Base-by-base conservation (phyloP, 2,329 filamentous ascomycete genomes). In the Penicillium polonicum region DNA sequence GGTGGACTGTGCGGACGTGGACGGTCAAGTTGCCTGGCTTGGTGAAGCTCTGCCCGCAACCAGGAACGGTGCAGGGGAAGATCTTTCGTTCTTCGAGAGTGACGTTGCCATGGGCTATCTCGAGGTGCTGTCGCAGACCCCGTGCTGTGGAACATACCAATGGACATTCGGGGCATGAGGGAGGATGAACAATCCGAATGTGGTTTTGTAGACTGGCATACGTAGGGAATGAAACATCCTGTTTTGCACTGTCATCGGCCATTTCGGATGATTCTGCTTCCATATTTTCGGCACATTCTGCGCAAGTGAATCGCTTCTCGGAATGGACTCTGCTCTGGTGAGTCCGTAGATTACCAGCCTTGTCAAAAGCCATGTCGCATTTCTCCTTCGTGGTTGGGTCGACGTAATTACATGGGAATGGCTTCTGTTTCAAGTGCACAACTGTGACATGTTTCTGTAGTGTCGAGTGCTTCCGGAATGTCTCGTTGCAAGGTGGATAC, bases 401-500 rank as follows among this genome's bases (percentile, higher is more conserved):
- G n/a, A 82, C 63, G 57, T 88, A 80, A 1, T 80, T 78, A 72
- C 93, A 97, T 5, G 82, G 80, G 68, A 87, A 96, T 0, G 90
- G 86, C 45, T 88, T 85, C 58, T 88, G 76, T 29, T 87, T 80
- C 39, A 93, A 78, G 72, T 97, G 93, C 13, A 87, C 88, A 10
- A 85, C 84, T 53, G 88, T 85, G 61, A 96, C 84, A 71, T 97
- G 93, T 51, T 89, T 87, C 71, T 92, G 86, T 17, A 97, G 81
- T 0, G 92, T 95, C 63, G 91, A 87, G 71, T 91, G 88, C 75
- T 96, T 97, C 60, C 93, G 85, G 73, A 97, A 97, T 21, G 85
- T 86, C 75, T 91, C 84, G 19, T 84, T 83, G 75, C 92, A 96
- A 0, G 83, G 85, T 2, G 83, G 82, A 65, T 85, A 88, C 35